Evolutionary conservation across 179 eudicot species (phyloP).

Genomic region (Beta lomatogona): DNA sequence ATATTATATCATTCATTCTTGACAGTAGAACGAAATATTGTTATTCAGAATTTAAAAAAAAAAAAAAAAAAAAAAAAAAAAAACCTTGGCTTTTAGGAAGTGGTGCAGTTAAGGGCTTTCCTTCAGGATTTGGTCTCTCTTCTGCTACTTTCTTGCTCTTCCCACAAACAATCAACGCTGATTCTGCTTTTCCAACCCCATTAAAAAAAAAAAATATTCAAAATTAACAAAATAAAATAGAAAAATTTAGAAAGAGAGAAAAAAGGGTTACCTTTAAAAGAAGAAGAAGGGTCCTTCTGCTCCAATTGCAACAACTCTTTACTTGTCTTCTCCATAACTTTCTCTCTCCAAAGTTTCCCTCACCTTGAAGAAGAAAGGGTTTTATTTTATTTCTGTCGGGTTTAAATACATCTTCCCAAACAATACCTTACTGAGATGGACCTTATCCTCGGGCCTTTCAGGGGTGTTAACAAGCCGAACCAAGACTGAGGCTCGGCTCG

Average conservation of each 20-base stretch:
- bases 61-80: not conserved
- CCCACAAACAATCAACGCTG: slow-evolving; percentile 45
- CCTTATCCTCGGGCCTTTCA: not conserved
- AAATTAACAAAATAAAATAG: not conserved
- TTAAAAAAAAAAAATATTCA: not conserved
- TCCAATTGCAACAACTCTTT: slow-evolving; percentile 58
- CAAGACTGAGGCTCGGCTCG: no score
- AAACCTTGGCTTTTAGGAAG: slow-evolving; percentile 63
- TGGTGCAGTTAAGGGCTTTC: slow-evolving; percentile 35
- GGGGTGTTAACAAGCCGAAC: no score
- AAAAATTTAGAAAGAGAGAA: not conserved
- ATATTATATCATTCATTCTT: no score
- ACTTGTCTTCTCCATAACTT: slow-evolving; percentile 52
- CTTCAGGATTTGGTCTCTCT: slow-evolving; percentile 30
- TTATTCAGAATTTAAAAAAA: not conserved
- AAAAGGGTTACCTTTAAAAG: slow-evolving; percentile 40
- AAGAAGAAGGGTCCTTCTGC: slow-evolving; percentile 41
- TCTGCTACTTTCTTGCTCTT: slow-evolving; percentile 25
- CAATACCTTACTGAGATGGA: not conserved
- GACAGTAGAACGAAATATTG: no score
- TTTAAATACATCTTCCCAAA: not conserved
- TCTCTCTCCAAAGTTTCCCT: not conserved
- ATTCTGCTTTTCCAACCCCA: slow-evolving; percentile 38
- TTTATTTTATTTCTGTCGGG: not conserved
- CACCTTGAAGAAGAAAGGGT: not conserved